phyloP scores from a whole-genome alignment of 2,329 filamentous ascomycete species.

The Fusarium xylarioides region DNA sequence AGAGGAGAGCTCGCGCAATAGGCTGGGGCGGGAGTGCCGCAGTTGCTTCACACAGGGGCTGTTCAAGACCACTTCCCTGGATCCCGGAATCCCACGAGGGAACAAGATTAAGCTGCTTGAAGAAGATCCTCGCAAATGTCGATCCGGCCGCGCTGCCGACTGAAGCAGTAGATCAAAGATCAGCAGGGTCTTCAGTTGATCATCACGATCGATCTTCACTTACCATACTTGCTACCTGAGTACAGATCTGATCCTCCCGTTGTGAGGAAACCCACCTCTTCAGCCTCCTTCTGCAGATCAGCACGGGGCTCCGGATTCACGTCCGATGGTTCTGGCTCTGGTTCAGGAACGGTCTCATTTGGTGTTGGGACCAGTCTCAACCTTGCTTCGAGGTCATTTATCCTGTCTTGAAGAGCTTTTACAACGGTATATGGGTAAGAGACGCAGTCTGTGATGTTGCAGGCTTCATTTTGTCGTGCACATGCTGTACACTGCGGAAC shows the following conservation, averaged over 20 bases:
- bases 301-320: not conserved
- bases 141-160: constrained; percentile 10
- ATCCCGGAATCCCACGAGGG: not conserved
- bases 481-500: constrained; percentile 1
- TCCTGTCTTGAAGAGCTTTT: not conserved
- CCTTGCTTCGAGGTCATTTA: not conserved
- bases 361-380: not conserved
- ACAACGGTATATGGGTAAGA: not conserved
- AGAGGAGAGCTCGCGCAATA: not conserved
- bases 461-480: not conserved
- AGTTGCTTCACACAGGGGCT: accelerated
- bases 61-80: not conserved
- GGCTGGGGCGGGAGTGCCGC: not conserved
- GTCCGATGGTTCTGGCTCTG: not conserved
- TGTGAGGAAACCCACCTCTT: not conserved
- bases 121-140: constrained; percentile 9
- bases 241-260: not conserved
- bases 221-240: not conserved
- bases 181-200: not conserved
- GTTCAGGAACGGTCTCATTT: not conserved
- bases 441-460: not conserved
- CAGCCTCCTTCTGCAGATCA: not conserved
- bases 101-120: not conserved
- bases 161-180: not conserved
- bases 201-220: not conserved